Evolutionary conservation across 169 alveolate genomes (phyloP), one percentile per base, ranked within the genome.

Genomic region (Cryptosporidium meleagridis): DNA sequence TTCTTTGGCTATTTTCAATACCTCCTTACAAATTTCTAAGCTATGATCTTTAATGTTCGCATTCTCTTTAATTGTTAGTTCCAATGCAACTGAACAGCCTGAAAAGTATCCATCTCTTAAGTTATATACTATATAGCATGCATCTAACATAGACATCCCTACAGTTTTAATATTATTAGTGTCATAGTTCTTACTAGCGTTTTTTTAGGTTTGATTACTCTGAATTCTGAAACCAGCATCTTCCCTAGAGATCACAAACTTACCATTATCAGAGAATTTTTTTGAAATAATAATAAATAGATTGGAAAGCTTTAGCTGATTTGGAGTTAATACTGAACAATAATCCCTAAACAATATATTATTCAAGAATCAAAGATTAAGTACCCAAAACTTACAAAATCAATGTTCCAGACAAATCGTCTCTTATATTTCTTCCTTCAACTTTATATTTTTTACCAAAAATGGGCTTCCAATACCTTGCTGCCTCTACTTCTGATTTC

Each of bases 51-150:
- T 80, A n/a, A 80, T 12, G 0, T 0, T 37, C 8, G 9, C 58
- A 12, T 80, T 48, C 16, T 52, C 70, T 16, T 29, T 65, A 16
- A 80, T 41, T 3, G 89, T 80, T n/a, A 80, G 31, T 12, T 80
- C 89, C 26, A 80, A 7, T 8, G 89, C 89, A 31, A 31, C 39
- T 9, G 31, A 62, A 23, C 89, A 80, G 21, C 69, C 89, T 16
- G 89, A 59, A 80, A 80, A 80, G 31, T 80, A 80, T 8, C 89
- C 89, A 62, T 80, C 89, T 80, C 89, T 80, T 44, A 80, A 51
- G 26, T 14, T 33, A 41, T 80, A 80, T 62, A 65, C 75, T 39
- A 80, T 29, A 41, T 61, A 65, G 14, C 89, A 80, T 26, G 89
- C 37, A 65, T 80, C 89, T 65, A 80, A 51, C 37, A 80, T 31